Evolutionary conservation across 164 flowering plant species (phyloP), one percentile per base, ranked within the genome.

Genomic region (Aristolochia contorta): DNA sequence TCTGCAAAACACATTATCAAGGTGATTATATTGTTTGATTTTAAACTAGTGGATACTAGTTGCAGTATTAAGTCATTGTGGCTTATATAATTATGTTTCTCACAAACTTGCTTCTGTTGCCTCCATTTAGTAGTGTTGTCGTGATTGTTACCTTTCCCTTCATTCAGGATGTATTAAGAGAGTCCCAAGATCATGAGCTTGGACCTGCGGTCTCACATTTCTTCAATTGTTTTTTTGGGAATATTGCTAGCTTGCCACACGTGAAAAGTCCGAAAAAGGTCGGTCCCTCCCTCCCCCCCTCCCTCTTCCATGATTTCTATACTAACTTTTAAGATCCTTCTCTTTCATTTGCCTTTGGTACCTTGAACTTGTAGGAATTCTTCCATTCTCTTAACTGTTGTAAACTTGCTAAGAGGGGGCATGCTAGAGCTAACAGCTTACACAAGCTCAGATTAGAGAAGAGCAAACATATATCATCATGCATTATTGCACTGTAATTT

Each of bases 1-100:
- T 84, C 91, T 71, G 96, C 96, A 25, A 94, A 94, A 72, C 99
- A 94, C 68, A 64, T 91, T 59, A 67, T 90, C 64, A 90, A 90
- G 97, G 99, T 93, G 62, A 77, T 59, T 27, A 47, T 18, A 37
- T 41, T 19, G 1, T 54, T 51, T 56, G 19, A 12, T 6, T 18
- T 63, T 0, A n/a, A 14, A 22, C 13, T 27, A 27, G 30, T 27
- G 30, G 30, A 27, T 2, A 49, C 19, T 4, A 18, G 15, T 49
- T 37, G 9, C 43, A 37, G 9, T 6, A 37, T 6, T 37, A 37
- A 37, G 43, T 10, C 43, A 3, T 10, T 37, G 12, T 10, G 12
- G 22, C 1, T 18, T 52, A 24, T 52, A 12, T 21, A 12, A 12
- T 52, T 21, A 52, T 52, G 55, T 21, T 52, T 21, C 14, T 24